Evolutionary conservation across 73 alveolate genomes (phyloP).

Genomic region (Durusdinium trenchii): DNA sequence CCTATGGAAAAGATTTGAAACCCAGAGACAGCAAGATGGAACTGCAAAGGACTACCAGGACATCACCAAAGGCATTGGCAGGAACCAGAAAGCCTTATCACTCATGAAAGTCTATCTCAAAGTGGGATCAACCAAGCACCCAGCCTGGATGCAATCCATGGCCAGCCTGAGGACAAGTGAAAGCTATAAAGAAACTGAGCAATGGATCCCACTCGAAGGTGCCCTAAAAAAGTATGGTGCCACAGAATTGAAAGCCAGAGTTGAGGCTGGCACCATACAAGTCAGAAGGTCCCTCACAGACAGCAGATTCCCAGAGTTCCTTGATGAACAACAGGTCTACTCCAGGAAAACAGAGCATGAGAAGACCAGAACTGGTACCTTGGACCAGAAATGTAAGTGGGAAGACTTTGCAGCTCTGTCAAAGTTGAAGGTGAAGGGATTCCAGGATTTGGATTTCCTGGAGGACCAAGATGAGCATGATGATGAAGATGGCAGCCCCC

Average conservation of each 20-base stretch:
- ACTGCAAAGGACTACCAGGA: not conserved
- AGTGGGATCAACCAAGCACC: conserved; percentile 7
- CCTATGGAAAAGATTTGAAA: not conserved
- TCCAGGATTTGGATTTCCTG: not conserved
- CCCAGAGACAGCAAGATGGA: not conserved
- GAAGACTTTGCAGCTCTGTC: not conserved
- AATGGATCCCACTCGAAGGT: too few relatives aligned
- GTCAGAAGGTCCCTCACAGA: not conserved
- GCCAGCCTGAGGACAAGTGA: not conserved
- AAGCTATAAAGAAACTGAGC: not conserved
- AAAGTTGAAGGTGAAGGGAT: not conserved
- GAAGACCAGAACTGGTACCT: not conserved
- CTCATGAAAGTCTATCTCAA: conserved; percentile 3
- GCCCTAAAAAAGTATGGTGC: too few relatives aligned
- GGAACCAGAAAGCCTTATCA: not conserved
- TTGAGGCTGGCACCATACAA: not conserved
- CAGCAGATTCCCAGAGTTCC: not conserved
- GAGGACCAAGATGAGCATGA: not conserved
- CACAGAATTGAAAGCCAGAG: too few relatives aligned
- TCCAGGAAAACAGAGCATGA: not conserved
- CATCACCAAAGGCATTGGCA: not conserved
- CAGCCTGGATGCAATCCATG: not conserved
- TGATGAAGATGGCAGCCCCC: too few relatives aligned
- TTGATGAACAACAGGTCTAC: not conserved
- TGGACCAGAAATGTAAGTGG: not conserved